Base-by-base conservation (phyloP, 2,329 filamentous ascomycete genomes). In the Botryotinia narcissicola region DNA sequence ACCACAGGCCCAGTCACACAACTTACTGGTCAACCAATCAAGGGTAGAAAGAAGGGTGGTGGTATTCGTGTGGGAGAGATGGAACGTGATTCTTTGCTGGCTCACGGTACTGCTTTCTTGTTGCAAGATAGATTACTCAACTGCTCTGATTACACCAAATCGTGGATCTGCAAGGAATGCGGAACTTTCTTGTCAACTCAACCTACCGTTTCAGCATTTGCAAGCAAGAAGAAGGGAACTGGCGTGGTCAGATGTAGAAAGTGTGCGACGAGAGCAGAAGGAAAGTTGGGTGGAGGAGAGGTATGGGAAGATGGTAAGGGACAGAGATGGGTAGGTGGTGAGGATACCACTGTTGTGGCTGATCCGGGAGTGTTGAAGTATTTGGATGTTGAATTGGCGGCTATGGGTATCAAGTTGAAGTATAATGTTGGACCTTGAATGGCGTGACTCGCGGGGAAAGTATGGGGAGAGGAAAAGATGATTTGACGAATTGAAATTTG, bases 41-140 rank as follows among this genome's bases (percentile, higher is more conserved):
- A 98, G 86, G 96, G 96, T 76, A 88, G 96, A 82, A 96, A 97
- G 82, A 93, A 95, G 83, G 96, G 95, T 81, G 96, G 96, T 85
- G 96, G 96, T 91, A 98, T 99, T 81, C 94, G 96, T 87, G 95
- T 99, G 44, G 96, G 96, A 84, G 96, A 99, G 84, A 99, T 99
- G 96, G 96, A 99, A 85, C 92, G 96, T 77, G 96, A 99, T 83
- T 93, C 95, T 5, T 87, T 99, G 35, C 89, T 99, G 73, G 96
- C 96, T 7, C 96, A 99, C 86, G 96, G 96, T 37, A 96, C 95
- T 3, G 95, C 95, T 5, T 98, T 97, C 85, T 84, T 99, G 74
- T 88, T 99, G 9, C 96, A 99, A 82, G 96, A 99, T 82, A 92
- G 96, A 74, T 86, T 99, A 74, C 91, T 99, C 86, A 98, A 99